These are phyloP conservation scores for Plasmodium gallinaceum DNA, from an alignment of 169 alveolate genomes.

Conservation along the genomic window DNA sequence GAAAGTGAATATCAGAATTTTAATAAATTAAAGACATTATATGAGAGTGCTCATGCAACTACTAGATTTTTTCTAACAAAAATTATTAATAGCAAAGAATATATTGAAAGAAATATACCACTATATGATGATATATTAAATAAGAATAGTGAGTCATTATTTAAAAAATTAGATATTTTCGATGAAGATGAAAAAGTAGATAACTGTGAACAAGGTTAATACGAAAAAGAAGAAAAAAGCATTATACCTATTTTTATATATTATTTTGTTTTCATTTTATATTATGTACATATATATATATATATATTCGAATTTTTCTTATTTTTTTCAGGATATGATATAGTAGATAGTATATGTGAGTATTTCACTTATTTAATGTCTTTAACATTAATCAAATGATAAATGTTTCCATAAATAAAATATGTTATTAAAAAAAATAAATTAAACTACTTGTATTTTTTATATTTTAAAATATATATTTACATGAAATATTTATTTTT, in stretches of 20 bases:
- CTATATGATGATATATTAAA: constrained; percentile 51
- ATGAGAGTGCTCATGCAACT: constrained; percentile 31
- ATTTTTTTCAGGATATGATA: constrained; percentile 13
- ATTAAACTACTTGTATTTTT: too few relatives aligned
- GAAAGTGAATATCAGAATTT: constrained; percentile 11
- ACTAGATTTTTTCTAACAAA: constrained; percentile 37
- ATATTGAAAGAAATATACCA: constrained; percentile 40
- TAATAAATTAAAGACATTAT: constrained; percentile 35
- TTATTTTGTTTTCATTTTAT: not conserved
- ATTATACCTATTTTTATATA: not conserved
- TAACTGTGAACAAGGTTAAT: constrained; percentile 9
- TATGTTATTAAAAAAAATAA: not conserved
- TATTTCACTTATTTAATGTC: constrained; percentile 51
- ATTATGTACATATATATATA: too few relatives aligned
- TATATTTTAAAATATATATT: too few relatives aligned
- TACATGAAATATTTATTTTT: not conserved
- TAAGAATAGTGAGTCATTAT: constrained; percentile 30
- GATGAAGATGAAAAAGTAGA: constrained; percentile 17
- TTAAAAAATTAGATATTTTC: constrained; percentile 42
- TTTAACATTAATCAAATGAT: constrained; percentile 35
- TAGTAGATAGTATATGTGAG: constrained; percentile 49
- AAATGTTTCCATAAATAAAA: too few relatives aligned
- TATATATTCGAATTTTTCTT: constrained; percentile 11
- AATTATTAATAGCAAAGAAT: constrained; percentile 15
- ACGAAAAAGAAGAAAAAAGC: not conserved